Base-by-base conservation (phyloP, 2,329 filamentous ascomycete genomes). In the Aureobasidium mangrovei region DNA sequence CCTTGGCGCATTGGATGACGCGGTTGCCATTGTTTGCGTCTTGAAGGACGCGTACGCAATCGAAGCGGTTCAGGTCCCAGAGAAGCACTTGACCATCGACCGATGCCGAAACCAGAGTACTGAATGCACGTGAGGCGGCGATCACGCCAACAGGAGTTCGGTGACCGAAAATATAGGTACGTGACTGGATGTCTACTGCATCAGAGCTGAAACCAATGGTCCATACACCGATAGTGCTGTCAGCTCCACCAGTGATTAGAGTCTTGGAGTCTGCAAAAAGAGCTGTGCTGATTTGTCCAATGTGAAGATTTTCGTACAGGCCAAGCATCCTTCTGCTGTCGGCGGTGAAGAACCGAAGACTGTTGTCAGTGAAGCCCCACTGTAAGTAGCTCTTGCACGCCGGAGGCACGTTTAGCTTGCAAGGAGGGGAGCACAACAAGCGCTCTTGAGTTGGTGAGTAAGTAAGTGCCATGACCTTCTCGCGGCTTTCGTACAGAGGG, bases 291-390 rank as follows among this genome's bases (percentile, higher is more conserved):
- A 98, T 79, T 65, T 95, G 90, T 4, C 91, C 90, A 55, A 91
- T 85, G 66, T 98, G 93, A 2, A 96, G 76, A 65, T 97, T 94
- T 69, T 98, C 93, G 65, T 91, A 95, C 18, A 96, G 78, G 0
- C 91, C 91, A 35, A 94, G 82, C 26, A 47, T 40, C 74, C 88
- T 91, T 64, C 88, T 84, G 56, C 82, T 88, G 60, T 95, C 89
- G 45, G 85, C 83, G 54, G 86, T 82, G 71, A 88, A 95, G 74
- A 98, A 97, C 3, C 93, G 85, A 29, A 98, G 80, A 61, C 88
- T 94, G 62, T 88, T 88, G 68, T 98, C 93, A 0, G 88, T 86
- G 63, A 94, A 97, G 1, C 91, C 91, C 91, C 91, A 97, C 71
- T 96, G 90, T 9, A 97, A 83, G 63, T 95, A 91, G 41, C 95